Base-by-base conservation (phyloP, 768 basidiomycete species). In the Trametes sanguinea region DNA sequence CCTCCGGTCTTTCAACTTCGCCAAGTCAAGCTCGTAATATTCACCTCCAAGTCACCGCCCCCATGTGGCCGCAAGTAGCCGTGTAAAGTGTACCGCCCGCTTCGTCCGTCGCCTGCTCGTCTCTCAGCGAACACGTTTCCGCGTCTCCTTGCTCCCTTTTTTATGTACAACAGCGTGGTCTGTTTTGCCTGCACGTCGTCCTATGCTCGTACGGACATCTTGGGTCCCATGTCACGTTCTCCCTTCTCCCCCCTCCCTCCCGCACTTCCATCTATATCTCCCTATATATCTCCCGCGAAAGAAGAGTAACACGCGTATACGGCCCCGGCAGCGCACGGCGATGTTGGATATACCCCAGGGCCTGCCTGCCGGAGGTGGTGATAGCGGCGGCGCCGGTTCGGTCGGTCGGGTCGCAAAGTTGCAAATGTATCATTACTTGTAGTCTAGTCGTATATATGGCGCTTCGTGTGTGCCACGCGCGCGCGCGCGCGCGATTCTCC, bases 361-460 rank as follows among this genome's bases (percentile, higher is more conserved):
- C 54, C 16, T 5, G 48, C 30, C 48, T 54, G 37, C 22, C 22
- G 22, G 22, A 22, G 22, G 22, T 22, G 22, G 22, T 22, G 22
- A 22, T 22, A 22, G 22, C 22, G 22, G 22, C 22, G 22, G 22
- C 22, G 22, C 22, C 22, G 22, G 22, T 10, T 27, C n/a, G 22
- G 45, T 13, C 45, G 17, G 3, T 10, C 45, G 17, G n/a, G 13
- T 42, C 10, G 27, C 14, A 4, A 45, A 42, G 6, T 30, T 51
- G 57, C 42, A 59, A 55, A 64, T 64, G 63, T 64, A 64, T 64
- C 63, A 64, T 44, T 64, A 64, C 63, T 63, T 64, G 63, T 64
- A 64, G 58, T 64, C 63, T 64, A 64, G 63, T 60, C 58, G 51
- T 64, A 64, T 64, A 56, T 64, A 60, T 63, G 52, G 45, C 7